Evolutionary conservation across 2,329 filamentous ascomycete species (phyloP).

Genomic region (Aureobasidium sp.): DNA sequence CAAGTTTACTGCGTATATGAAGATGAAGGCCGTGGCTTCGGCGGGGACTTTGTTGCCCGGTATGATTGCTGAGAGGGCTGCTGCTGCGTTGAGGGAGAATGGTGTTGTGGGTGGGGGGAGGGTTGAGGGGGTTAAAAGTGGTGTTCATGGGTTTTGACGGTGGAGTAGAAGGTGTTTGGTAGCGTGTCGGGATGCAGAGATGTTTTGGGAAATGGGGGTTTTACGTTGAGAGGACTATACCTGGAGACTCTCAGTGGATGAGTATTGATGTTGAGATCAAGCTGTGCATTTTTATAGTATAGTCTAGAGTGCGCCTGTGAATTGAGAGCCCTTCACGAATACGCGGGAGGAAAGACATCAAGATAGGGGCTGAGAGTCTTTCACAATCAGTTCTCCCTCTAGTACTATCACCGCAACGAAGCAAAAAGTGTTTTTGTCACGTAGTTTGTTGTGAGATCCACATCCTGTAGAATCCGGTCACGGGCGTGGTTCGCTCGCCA

Average conservation of each 20-base stretch:
- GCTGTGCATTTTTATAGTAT: not conserved
- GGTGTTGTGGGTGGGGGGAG: constrained; percentile 6
- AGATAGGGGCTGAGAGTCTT: not conserved
- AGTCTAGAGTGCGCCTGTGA: not conserved
- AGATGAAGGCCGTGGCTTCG: constrained; percentile 12
- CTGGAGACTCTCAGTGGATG: not conserved
- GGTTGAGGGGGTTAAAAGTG: constrained; percentile 4
- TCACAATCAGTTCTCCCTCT: not conserved
- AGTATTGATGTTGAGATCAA: not conserved
- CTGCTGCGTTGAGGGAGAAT: constrained; percentile 10
- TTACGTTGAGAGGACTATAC: not conserved
- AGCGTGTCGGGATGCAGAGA: not conserved
- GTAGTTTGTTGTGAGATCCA: not conserved
- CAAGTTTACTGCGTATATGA: constrained; percentile 13
- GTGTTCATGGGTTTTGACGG: not conserved
- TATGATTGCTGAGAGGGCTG: constrained; percentile 14
- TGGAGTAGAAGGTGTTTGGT: no score
- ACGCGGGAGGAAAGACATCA: no score
- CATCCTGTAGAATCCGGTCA: not conserved
- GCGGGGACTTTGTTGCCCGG: constrained; percentile 12
- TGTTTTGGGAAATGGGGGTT: not conserved
- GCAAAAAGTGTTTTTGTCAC: not conserved
- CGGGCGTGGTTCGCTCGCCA: not conserved
- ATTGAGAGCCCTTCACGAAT: not conserved
- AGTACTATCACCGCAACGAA: not conserved